Evolutionary conservation across 805 yeast genomes (phyloP), one percentile per base, ranked within the genome.

Genomic region (Monosporozyma unispora): DNA sequence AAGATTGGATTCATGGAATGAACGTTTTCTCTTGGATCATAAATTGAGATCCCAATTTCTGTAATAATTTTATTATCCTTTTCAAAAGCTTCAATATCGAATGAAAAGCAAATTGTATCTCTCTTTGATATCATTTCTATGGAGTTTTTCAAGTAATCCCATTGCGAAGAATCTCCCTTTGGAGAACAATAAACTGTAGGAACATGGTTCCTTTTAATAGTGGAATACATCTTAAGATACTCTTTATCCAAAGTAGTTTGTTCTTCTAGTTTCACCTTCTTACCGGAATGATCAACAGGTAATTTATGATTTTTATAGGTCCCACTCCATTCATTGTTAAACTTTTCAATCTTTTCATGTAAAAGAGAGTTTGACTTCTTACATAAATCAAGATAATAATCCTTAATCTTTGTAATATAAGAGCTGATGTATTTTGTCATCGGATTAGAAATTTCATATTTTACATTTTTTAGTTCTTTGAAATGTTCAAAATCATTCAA

Each of bases 41-140:
- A 78, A 2, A 80, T 73, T 4, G 80, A 66, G 1, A 80, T 67
- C 1, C 85, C 85, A 44, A 80, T 71, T 56, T 80, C 85, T 0
- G 83, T 79, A 7, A 80, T 67, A 7, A 62, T 50, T 19, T 66
- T 57, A 12, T 63, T 65, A 52, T 74, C 63, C 22, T 56, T 52
- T 56, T 80, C 85, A 66, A 62, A 78, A 0, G 83, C 83, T 58
- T 80, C 86, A 2, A 78, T 66, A 59, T 80, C 85, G 43, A 80
- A 62, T 12, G 76, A 68, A 46, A 79, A 66, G n/a, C 75, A 64
- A 3, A 70, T 64, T 7, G 67, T 59, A 28, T 52, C 53, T 40
- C 54, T 57, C 2, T 57, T 33, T 29, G 57, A 55, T 48, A 63
- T 51, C 27, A 55, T 39, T 35, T 55, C 48, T 18, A 63, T 53